Base-by-base conservation (phyloP, 345 rosid species). In the Odontarrhena argentea region DNA sequence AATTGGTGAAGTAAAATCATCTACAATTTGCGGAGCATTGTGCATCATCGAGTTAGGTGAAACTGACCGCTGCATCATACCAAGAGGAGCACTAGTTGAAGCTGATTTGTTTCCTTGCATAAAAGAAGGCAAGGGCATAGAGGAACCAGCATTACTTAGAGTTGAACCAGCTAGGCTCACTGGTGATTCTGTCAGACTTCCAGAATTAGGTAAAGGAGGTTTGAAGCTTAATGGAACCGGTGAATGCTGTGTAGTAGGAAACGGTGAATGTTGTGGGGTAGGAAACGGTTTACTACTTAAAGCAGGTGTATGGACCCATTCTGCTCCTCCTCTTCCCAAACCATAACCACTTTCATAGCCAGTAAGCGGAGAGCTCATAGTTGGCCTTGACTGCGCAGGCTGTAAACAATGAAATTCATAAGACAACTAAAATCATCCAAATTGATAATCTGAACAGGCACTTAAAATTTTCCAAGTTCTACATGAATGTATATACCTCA, bases 21-120 rank as follows among this genome's bases (percentile, higher is more conserved):
- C 77, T 56, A 87, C 70, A 67, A 89, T 84, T 37, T 95, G 85
- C 1, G 89, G 84, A 56, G 83, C 88, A 76, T 81, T 89, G 80
- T 84, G 79, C 50, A 81, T 78, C 2, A 82, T 78, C 0, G 82
- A 78, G 2, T 78, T 1, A 9, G 70, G 46, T 54, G 69, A 50
- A 65, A 42, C 48, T 64, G 65, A n/a, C 24, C 57, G 60, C 8
- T 72, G 70, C 54, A 44, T 65, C 76, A 51, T 51, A 73, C 77
- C 63, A 37, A 59, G 49, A 44, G 77, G 72, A 10, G 36, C 24
- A 43, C 50, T 49, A 59, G 44, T 9, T 15, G 63, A 30, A 59
- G 67, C 51, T 36, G 9, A 14, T 36, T 60, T 60, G 56, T 60
- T 55, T 60, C 55, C 68, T 59, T 73, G 77, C 67, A 73, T 50